Evolutionary conservation across 2,329 filamentous ascomycete genomes (phyloP).

Genomic region (Byssothecium circinans): DNA sequence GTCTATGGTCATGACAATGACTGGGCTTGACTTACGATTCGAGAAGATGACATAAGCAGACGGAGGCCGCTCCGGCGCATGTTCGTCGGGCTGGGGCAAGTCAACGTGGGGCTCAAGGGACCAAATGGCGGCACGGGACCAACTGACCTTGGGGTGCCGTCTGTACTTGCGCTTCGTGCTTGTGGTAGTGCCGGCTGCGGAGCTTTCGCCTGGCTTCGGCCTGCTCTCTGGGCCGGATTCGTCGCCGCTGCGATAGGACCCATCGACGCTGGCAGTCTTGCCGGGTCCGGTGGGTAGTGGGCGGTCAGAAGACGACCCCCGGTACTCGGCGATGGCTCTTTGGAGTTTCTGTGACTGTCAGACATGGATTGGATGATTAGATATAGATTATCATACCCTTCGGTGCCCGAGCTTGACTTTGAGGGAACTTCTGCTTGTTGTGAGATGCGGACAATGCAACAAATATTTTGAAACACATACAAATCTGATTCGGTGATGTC

Average conservation of each 20-base stretch:
- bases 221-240: conserved; percentile 53
- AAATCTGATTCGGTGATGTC: conserved; percentile 84
- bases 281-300: conserved; percentile 44
- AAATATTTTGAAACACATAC: too few relatives aligned
- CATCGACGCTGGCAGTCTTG: conserved; percentile 57
- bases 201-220: conserved; percentile 47
- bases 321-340: conserved; percentile 73
- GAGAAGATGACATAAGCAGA: conserved; percentile 86
- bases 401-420: conserved; percentile 80
- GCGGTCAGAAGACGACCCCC: conserved; percentile 54
- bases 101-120: conserved; percentile 14
- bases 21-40: conserved; percentile 63
- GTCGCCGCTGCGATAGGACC: conserved; percentile 59
- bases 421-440: conserved; percentile 53
- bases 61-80: conserved; percentile 76
- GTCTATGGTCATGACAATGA: conserved; percentile 1
- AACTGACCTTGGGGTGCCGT: conserved; percentile 70
- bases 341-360: conserved; percentile 68
- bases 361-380: neutral
- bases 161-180: conserved; percentile 71
- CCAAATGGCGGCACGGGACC: neutral
- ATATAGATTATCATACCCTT: conserved; percentile 60
- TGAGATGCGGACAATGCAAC: conserved; percentile 32
- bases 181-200: conserved; percentile 38
- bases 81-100: conserved; percentile 65